Evolutionary conservation across 176 grass and related monocot species (phyloP), one percentile per base, ranked within the genome.

Genomic region (Panicum miliaceum): DNA sequence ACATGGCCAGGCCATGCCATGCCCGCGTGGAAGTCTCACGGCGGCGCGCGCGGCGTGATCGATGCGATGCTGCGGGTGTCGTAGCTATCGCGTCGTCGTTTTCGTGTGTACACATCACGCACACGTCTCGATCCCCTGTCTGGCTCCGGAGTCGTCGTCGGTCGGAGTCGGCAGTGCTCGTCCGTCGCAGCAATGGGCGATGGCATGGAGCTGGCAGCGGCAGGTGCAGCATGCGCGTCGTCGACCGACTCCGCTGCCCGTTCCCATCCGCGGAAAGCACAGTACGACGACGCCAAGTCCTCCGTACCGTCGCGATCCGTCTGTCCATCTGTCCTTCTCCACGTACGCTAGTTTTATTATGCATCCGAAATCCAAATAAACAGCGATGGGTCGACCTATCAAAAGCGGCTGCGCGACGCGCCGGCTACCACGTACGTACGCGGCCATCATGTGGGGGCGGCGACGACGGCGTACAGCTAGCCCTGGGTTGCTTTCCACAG

Each of bases 251-350:
- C 29, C 29, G 2, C 1, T 2, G 29, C 23, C 50, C 50, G 73
- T 68, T 85, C 73, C 61, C 34, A 76, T 85, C 83, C 48, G 14
- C 18, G 73, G 23, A 69, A 85, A 85, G 26, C 51, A 68, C 73
- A 59, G 63, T 77, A 84, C 61, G 46, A 43, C 48, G 43, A 14
- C 42, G 23, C 10, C 20, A 34, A 9, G 60, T 29, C 53, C 3
- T 6, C 18, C 15, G 48, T 56, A 23, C 22, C n/a, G 78, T 87
- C 78, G 29, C 70, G 6, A 50, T 52, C 75, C 7, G 2, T 68
- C 46, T 15, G 25, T 27, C 72, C 14, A 7, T 10, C 46, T 22
- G 63, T 64, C 26, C 57, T 32, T 32, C 29, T n/a, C 53, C 8
- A 57, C 53, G 19, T 22, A 57, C 53, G 19, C 53, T 20, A 57